Evolutionary conservation across 495 filamentous ascomycete species (phyloP), one percentile per base, ranked within the genome.

Genomic region (Aspergillus avenaceus): DNA sequence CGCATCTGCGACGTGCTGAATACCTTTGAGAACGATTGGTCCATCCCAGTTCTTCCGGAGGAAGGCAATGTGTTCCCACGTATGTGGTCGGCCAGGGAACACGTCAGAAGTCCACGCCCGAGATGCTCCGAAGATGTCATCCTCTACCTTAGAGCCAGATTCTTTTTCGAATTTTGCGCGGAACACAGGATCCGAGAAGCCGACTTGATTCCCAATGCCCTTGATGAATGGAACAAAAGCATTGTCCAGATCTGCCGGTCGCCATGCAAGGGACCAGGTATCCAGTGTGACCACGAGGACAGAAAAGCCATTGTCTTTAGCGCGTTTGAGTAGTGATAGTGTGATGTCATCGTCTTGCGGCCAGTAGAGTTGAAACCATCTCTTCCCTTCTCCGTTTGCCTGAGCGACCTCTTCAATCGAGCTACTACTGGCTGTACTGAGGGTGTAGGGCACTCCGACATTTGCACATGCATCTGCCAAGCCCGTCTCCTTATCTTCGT

Each of bases 321-420:
- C 86, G 19, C 85, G 78, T n/a, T 70, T 65, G 29, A 88, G 70
- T 27, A 87, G 62, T 4, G 80, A 80, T 0, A 74, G 51, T 0
- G 86, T 87, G 40, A 87, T 60, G 4, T 80, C 71, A 36, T 82
- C 70, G 58, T 82, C 74, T 13, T 64, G 55, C 2, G 83, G 82
- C 81, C 84, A 85, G 63, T 89, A 90, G 7, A 90, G 73, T 60
- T 90, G 85, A 59, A 78, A 88, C 75, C 80, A 83, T 21, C 51
- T 67, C 59, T 64, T 77, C 50, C 53, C 76, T 50, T 64, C 66
- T 44, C 37, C 63, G 59, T 43, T 69, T 42, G 55, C 72, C 5
- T 67, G 56, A 3, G 73, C 71, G 2, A 85, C 78, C 8, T 83
- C 78, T 58, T 81, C 78, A 37, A 84, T 73, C 1, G 75, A 65